Percentiles rank a stretch among this genome's conserved stretches.
phyloP scores from a whole-genome alignment of 73 alveolate species.

The Paramecium pentaurelia region DNA sequence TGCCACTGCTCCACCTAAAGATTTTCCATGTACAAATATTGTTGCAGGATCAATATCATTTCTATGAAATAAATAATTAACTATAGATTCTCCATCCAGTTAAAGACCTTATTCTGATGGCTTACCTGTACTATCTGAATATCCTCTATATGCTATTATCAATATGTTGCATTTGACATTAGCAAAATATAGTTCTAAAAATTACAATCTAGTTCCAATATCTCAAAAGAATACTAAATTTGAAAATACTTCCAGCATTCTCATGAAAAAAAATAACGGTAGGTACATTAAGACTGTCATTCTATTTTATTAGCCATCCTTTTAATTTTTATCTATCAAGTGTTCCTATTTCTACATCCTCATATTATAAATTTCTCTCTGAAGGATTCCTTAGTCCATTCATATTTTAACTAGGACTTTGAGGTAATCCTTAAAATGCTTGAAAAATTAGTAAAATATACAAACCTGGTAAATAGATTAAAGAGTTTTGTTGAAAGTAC shows the following conservation, averaged over 20 bases:
- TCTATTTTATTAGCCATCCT: conserved; percentile 76
- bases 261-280: conserved; percentile 90
- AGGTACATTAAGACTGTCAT: conserved; percentile 53
- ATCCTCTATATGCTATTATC: conserved; percentile 96
- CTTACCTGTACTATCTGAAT: conserved; percentile 91
- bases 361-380: conserved; percentile 69
- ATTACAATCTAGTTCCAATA: conserved; percentile 89
- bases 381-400: conserved; percentile 67
- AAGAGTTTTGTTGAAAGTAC: not conserved
- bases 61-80: conserved; percentile 70
- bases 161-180: conserved; percentile 78
- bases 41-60: conserved; percentile 73
- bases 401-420: conserved; percentile 73
- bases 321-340: conserved; percentile 52
- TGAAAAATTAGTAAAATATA: not conserved
- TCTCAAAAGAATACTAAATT: conserved; percentile 42
- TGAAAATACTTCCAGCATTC: conserved; percentile 91
- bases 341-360: conserved; percentile 65
- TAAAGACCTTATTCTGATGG: conserved; percentile 93
- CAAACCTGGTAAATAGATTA: conserved; percentile 43
- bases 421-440: not conserved
- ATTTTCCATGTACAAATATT: conserved; percentile 86
- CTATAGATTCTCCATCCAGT: conserved; percentile 87
- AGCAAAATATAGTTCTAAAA: conserved; percentile 66
- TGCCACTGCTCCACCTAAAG: conserved; percentile 98